These are phyloP conservation scores for Collybiopsis confluens DNA, from an alignment of 768 basidiomycete species.

Conservation along the genomic window DNA sequence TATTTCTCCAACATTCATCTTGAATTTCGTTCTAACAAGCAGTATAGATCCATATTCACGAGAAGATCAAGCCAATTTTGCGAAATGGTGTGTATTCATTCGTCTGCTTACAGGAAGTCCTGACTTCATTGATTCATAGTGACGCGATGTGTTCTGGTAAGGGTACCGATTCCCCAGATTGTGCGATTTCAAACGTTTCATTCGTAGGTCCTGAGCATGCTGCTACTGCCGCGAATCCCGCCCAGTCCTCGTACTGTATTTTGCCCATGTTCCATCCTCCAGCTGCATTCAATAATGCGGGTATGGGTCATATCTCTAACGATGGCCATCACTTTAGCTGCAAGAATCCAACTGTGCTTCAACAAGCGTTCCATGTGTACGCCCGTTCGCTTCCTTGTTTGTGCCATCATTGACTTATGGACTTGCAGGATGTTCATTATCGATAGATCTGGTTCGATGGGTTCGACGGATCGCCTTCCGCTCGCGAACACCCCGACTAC, in stretches of 20 bases:
- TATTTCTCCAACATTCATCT: neutral
- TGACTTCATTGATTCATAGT: conserved; percentile 19
- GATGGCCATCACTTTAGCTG: conserved; percentile 57
- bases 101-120: neutral
- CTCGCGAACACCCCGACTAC: conserved; percentile 39
- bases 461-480: conserved; percentile 33
- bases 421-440: conserved; percentile 45
- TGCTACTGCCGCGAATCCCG: conserved; percentile 28
- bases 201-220: conserved; percentile 52
- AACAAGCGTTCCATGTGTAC: conserved; percentile 61
- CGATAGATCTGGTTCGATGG: conserved; percentile 57
- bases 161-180: neutral
- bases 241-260: conserved; percentile 50
- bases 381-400: conserved; percentile 17
- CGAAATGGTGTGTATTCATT: conserved; percentile 40
- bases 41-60: conserved; percentile 53
- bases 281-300: conserved; percentile 22
- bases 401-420: neutral
- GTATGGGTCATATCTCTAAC: conserved; percentile 43
- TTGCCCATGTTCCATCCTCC: conserved; percentile 49
- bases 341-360: conserved; percentile 46
- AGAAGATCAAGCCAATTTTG: conserved; percentile 52
- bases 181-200: neutral
- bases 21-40: neutral
- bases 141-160: conserved; percentile 50